Base-by-base conservation (phyloP, 495 filamentous ascomycete species). In the Talaromyces borbonicus region DNA sequence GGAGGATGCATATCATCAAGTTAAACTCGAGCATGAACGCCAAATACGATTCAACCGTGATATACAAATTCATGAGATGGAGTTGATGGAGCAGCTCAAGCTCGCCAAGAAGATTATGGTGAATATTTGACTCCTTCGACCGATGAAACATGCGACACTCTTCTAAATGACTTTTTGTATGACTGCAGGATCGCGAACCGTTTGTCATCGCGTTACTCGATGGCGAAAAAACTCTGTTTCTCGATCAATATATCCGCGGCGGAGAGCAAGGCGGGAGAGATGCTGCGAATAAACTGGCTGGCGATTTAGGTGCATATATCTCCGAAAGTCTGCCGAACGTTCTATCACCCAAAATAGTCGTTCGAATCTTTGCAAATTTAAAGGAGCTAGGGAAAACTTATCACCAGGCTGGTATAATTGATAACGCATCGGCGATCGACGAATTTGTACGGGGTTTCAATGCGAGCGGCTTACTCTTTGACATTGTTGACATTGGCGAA, bases 391-490 rank as follows among this genome's bases (percentile, higher is more conserved):
- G 70, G 22, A 77, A 80, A 47, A 68, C 56, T 54, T 89, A 81
- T 57, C 63, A 53, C 53, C 66, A 52, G 58, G 75, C 56, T 33
- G 83, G 81, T 18, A 66, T 78, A 24, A 57, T 81, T 8, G 63
- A 71, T 5, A 71, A 70, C 30, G 61, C 75, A 4, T 56, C 59
- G 12, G 54, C 67, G 20, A 57, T 89, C 26, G 73, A 79, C 44
- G 77, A 85, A 22, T 93, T 93, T 58, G 74, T 77, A 20, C 68
- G 78, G 14, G 87, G 85, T 9, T 89, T 92, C 66, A 88, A 84
- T 55, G 80, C 80, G 54, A 79, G 72, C 39, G 78, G 77, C 49
- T 69, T 76, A 3, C 69, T 75, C 2, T 87, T 85, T 54, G 83
- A 89, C 55, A 83, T 87, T 60, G 63, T 88, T 30, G 85, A 92